Base-by-base conservation (phyloP, 1,284 basidiomycete genomes). In the Malassezia equina region DNA sequence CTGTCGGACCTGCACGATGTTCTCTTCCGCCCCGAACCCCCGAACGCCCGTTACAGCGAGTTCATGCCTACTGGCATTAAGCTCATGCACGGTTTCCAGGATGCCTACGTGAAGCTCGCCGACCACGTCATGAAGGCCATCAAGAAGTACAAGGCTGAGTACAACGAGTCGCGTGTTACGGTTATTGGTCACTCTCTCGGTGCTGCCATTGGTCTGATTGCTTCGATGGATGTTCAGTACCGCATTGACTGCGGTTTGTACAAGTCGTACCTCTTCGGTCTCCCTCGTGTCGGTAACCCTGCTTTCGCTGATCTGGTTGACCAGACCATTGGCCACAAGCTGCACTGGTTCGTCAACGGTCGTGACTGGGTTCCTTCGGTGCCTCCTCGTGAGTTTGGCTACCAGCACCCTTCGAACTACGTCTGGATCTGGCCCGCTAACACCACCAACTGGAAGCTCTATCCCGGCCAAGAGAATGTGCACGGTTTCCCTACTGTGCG, bases 381-480 rank as follows among this genome's bases (percentile, higher is more conserved):
- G 1, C 64, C 67, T 8, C 59, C 62, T 7, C 50, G 57, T 19
- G 47, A 24, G 21, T 44, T 65, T 43, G 59, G 58, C 21, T 69
- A 59, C 61, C 60, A 62, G 48, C 62, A 67, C 28, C 24, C 60
- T 3, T 56, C 52, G 24, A 65, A 64, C 17, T 62, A 67, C 51
- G 56, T 69, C 46, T 70, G 63, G 63, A 62, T 67, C 58, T 63
- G 61, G 51, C 62, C 66, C 8, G 55, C 51, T 31, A 63, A 65
- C 55, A 47, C 48, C 40, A 61, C 59, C 32, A 49, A 55, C 17
- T 63, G 58, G 32, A 57, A 60, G 23, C 51, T 39, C 23, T 70
- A 62, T 54, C 66, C 66, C n/a, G 68, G 66, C 15, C 61, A 67
- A 50, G 66, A 70, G 63, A 70, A 70, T 56, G 23, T 59, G 17